A percentile compares a stretch with the other conserved stretches of the same genome.
Conservation (phyloP, 768 basidiomycete genomes). For the Kwoniella heveanensis region DNA sequence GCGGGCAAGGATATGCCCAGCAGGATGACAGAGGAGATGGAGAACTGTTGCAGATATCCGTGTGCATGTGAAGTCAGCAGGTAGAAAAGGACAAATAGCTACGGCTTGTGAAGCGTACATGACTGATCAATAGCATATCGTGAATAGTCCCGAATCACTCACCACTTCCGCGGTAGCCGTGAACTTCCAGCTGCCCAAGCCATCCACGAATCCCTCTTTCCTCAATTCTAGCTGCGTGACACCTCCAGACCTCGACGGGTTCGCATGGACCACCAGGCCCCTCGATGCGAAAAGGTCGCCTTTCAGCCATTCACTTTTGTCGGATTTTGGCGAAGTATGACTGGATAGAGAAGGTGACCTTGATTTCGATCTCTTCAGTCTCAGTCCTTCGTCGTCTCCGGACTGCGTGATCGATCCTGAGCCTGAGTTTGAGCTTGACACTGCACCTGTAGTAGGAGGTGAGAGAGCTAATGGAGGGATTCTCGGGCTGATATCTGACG, state of each 20-base stretch:
- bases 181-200: conserved; percentile 39
- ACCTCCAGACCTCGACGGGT: conserved; percentile 39
- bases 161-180: conserved; percentile 43
- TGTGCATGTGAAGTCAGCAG: background rate
- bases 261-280: conserved; percentile 46
- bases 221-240: conserved; percentile 34
- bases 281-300: conserved; percentile 41
- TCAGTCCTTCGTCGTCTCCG: background rate
- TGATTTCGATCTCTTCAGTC: background rate
- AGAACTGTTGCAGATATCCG: conserved; percentile 34
- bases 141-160: too few species aligned
- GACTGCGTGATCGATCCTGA: background rate
- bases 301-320: conserved; percentile 43
- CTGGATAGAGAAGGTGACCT: background rate
- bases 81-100: background rate
- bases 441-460: background rate
- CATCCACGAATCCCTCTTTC: conserved; percentile 48
- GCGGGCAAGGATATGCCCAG: conserved; percentile 32
- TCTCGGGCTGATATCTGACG: conserved; percentile 1
- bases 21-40: conserved; percentile 43
- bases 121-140: too few species aligned
- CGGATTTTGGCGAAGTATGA: conserved; percentile 3
- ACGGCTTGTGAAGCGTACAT: too few species aligned
- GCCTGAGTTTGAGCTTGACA: background rate
- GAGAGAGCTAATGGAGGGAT: conserved; percentile 12